Percentiles rank a stretch among this genome's conserved stretches.
Conservation (phyloP, 257 asterid species). For the Gentiana dahurica region DNA sequence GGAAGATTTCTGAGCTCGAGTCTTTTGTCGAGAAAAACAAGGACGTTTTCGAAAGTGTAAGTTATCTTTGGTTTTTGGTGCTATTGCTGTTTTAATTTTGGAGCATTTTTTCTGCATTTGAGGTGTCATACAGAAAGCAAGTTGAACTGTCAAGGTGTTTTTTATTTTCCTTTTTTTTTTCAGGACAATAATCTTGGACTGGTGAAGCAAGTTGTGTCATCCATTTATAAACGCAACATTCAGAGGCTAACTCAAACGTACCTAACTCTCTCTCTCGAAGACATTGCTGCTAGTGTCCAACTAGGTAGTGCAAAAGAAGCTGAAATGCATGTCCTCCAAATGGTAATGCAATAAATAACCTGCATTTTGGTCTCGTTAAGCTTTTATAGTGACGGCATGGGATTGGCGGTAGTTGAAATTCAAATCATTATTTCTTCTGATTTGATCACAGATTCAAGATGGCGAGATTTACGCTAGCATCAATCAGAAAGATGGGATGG, state of each 20-base stretch:
- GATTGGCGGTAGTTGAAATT: neutral
- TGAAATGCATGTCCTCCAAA: constrained; percentile 95
- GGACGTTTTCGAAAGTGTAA: constrained; percentile 71
- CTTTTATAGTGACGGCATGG: neutral
- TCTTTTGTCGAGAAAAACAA: constrained; percentile 45
- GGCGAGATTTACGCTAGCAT: constrained; percentile 92
- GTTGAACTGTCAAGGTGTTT: neutral
- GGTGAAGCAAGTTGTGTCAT: constrained; percentile 88
- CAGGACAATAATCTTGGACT: constrained; percentile 96
- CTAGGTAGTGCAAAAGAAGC: constrained; percentile 81
- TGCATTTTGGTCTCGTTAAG: neutral
- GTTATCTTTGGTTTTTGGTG: constrained; percentile 18
- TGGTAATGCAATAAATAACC: constrained; percentile 34
- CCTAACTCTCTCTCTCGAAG: constrained; percentile 93
- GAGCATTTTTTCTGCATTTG: neutral
- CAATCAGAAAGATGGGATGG: constrained; percentile 99
- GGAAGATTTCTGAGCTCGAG: constrained; percentile 74
- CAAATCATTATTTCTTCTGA: neutral
- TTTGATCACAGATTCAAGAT: constrained; percentile 58
- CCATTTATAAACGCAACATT: constrained; percentile 92
- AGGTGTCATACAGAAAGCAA: too few relatives aligned
- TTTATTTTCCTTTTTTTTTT: constrained; percentile 5
- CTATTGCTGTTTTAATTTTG: neutral
- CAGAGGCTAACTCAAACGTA: constrained; percentile 97
- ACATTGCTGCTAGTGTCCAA: constrained; percentile 76